Evolutionary conservation across 345 rosid genomes (phyloP).

Genomic region (Eutrema yunnanense): DNA sequence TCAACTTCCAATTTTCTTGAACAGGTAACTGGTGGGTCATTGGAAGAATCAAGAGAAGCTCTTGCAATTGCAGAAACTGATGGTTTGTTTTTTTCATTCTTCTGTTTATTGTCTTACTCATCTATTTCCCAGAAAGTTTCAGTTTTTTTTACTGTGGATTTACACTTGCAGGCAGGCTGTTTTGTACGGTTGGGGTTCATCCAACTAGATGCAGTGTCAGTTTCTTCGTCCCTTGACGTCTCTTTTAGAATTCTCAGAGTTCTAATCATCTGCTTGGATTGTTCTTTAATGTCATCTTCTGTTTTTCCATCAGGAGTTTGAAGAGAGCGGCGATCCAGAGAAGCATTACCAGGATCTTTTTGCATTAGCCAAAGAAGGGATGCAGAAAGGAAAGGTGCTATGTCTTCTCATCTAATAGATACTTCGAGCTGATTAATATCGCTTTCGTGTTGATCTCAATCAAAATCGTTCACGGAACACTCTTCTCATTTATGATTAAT

Average conservation of each 20-base stretch:
- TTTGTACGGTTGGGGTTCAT: slow-evolving; percentile 93
- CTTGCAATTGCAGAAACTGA: slow-evolving; percentile 94
- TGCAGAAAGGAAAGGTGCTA: slow-evolving; percentile 83
- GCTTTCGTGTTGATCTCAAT: neutral
- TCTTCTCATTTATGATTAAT: neutral
- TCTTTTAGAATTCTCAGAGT: neutral
- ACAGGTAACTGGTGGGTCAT: slow-evolving; percentile 96
- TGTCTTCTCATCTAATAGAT: neutral
- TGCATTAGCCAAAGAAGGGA: slow-evolving; percentile 74
- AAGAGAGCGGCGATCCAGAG: slow-evolving; percentile 83
- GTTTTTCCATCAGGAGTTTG: slow-evolving; percentile 61
- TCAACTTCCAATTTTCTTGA: neutral
- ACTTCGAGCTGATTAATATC: neutral
- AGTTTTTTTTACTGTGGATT: neutral
- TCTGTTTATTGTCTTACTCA: neutral
- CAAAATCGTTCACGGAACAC: neutral
- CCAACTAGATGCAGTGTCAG: slow-evolving; percentile 92
- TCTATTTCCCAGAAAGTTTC: neutral
- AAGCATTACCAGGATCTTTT: slow-evolving; percentile 78
- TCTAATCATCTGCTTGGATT: neutral
- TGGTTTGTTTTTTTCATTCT: slow-evolving; percentile 36
- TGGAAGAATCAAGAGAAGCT: slow-evolving; percentile 87
- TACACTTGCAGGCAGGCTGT: slow-evolving; percentile 62
- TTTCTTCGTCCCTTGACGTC: slow-evolving; percentile 7
- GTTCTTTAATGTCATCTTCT: slow-evolving; percentile 1